Conservation (phyloP, 2,329 filamentous ascomycete genomes). For the Stenocarpella maydis region DNA sequence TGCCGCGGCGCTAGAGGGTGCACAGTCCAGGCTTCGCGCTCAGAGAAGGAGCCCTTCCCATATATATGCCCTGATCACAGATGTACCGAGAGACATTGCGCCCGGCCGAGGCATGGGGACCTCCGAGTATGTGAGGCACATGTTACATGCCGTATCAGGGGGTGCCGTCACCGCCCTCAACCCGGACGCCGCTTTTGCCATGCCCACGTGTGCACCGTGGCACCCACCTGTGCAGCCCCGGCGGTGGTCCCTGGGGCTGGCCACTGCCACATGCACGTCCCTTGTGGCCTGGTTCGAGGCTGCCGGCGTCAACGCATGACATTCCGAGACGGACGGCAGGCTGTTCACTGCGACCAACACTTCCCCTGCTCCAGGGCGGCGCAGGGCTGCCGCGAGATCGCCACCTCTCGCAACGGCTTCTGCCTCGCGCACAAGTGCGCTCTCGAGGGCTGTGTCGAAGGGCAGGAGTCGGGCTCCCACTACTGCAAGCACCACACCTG, state of each 20-base stretch:
- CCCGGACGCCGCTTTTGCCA: slow-evolving; percentile 28
- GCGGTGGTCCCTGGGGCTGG: neutral
- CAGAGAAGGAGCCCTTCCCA: slow-evolving; percentile 27
- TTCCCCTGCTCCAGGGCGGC: slow-evolving; percentile 8
- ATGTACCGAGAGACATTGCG: slow-evolving; percentile 21
- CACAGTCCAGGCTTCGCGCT: slow-evolving; percentile 14
- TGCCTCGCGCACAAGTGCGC: slow-evolving; percentile 33
- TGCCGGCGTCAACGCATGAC: slow-evolving; percentile 21
- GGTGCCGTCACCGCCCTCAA: slow-evolving; percentile 23
- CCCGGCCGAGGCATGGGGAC: neutral
- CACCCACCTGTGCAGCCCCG: slow-evolving; percentile 8
- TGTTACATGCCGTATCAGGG: slow-evolving; percentile 25
- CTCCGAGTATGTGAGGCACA: slow-evolving; percentile 26
- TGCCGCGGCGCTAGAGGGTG: slow-evolving; percentile 20
- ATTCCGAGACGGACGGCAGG: slow-evolving; percentile 16
- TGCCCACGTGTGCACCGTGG: slow-evolving; percentile 24
- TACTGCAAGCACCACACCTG: slow-evolving; percentile 33
- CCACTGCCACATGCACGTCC: slow-evolving; percentile 28
- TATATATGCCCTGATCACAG: slow-evolving; percentile 30
- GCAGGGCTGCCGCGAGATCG: slow-evolving; percentile 27
- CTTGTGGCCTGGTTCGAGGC: slow-evolving; percentile 24
- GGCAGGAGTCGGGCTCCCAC: slow-evolving; percentile 16
- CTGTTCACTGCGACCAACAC: slow-evolving; percentile 28
- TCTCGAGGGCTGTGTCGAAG: slow-evolving; percentile 20
- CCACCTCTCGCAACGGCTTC: neutral